phyloP scores from a whole-genome alignment of 345 rosid species.

The Erucastrum elatum region DNA sequence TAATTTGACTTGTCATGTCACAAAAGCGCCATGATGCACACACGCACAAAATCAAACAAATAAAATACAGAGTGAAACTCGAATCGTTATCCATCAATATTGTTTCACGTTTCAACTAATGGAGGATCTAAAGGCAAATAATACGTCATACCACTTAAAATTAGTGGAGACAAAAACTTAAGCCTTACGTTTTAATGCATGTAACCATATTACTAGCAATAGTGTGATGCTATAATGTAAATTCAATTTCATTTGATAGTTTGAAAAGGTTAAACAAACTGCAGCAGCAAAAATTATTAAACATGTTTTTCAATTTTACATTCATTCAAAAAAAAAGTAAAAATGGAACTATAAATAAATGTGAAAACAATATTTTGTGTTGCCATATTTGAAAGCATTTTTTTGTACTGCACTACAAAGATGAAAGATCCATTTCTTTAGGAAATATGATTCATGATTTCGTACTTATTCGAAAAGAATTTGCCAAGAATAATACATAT shows the following conservation, averaged over 20 bases:
- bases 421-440: slow-evolving; percentile 5
- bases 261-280: neutral
- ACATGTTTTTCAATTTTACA: neutral
- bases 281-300: neutral
- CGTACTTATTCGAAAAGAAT: slow-evolving; percentile 13
- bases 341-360: neutral
- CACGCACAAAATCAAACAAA: neutral
- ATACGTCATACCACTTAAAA: slow-evolving; percentile 57
- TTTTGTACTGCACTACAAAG: neutral
- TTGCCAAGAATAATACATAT: neutral
- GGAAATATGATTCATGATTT: slow-evolving; percentile 12
- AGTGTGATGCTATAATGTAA: neutral
- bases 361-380: neutral
- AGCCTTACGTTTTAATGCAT: slow-evolving; percentile 45
- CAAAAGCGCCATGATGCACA: slow-evolving; percentile 28
- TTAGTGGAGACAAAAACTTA: slow-evolving; percentile 52
- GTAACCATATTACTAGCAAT: slow-evolving; percentile 22
- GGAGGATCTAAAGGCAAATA: slow-evolving; percentile 51
- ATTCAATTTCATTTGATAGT: neutral
- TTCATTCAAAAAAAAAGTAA: neutral
- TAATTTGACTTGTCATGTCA: slow-evolving; percentile 34
- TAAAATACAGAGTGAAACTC: slow-evolving; percentile 27
- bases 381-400: slow-evolving; percentile 13
- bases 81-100: slow-evolving; percentile 65
- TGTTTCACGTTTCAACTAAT: slow-evolving; percentile 47